These are phyloP conservation scores for Curvularia lunata DNA, from an alignment of 2,329 filamentous ascomycete species.

Conservation along the genomic window DNA sequence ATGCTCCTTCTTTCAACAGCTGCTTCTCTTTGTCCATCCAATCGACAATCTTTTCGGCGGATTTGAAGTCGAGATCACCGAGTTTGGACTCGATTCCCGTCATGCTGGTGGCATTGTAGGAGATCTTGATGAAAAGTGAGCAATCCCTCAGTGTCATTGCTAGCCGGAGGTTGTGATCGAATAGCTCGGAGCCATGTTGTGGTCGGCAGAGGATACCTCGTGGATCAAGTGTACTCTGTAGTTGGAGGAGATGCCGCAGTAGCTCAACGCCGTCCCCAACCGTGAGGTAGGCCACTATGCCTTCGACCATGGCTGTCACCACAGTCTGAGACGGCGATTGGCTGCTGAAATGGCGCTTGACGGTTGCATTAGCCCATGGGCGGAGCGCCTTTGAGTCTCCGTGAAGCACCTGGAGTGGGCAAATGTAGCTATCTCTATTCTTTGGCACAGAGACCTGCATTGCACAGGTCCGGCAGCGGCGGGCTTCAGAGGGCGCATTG, in stretches of 20 bases:
- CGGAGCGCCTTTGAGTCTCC: conserved; percentile 26
- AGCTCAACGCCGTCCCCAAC: conserved; percentile 45
- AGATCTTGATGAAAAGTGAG: conserved; percentile 51
- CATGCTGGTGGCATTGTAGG: conserved; percentile 11
- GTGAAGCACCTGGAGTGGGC: conserved; percentile 52
- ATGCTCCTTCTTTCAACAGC: conserved; percentile 25
- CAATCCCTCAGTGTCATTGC: conserved; percentile 59
- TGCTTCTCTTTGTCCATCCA: conserved; percentile 52
- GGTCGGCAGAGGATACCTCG: conserved; percentile 34
- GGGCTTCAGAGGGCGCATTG: conserved; percentile 49
- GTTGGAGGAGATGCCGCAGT: conserved; percentile 45
- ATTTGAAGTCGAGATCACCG: conserved; percentile 57
- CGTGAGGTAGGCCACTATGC: conserved; percentile 34
- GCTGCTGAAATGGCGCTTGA: conserved; percentile 17
- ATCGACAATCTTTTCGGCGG: conserved; percentile 48
- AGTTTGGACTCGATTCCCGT: conserved; percentile 50
- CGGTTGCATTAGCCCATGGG: conserved; percentile 22
- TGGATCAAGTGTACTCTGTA: conserved; percentile 50
- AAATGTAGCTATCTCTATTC: conserved; percentile 38
- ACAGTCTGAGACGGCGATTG: conserved; percentile 4
- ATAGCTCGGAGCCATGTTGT: neutral
- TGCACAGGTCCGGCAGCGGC: conserved; percentile 56
- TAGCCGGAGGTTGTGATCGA: conserved; percentile 32
- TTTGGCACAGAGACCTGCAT: conserved; percentile 46
- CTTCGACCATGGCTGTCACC: conserved; percentile 14